Conservation (phyloP, 108 stramenopile genomes). For the Fragilaria radians region DNA sequence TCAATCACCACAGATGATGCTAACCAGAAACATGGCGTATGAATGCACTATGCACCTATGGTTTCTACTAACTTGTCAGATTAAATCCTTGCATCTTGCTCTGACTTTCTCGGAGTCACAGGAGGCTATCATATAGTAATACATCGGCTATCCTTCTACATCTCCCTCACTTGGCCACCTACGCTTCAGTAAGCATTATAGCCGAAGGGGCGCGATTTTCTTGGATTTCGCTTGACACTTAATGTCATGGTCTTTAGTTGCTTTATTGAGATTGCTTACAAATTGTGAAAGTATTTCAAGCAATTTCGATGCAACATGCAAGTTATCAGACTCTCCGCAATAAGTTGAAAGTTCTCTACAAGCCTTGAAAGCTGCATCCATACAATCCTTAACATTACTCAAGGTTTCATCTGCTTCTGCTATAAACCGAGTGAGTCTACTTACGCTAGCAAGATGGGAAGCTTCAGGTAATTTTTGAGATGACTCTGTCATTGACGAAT, state of each 20-base stretch:
- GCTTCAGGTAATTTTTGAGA: neutral
- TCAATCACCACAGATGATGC: too few species aligned
- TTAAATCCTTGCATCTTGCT: too few species aligned
- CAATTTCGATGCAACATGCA: slow-evolving; percentile 34
- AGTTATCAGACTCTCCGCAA: slow-evolving; percentile 72
- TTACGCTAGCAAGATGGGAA: slow-evolving; percentile 24
- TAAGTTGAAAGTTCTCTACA: slow-evolving; percentile 67
- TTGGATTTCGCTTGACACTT: too few species aligned
- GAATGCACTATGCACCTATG: too few species aligned
- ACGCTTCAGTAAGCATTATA: too few species aligned
- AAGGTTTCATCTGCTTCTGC: slow-evolving; percentile 33
- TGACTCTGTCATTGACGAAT: neutral
- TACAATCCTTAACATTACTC: slow-evolving; percentile 29
- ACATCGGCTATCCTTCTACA: too few species aligned
- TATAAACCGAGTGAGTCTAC: slow-evolving; percentile 50
- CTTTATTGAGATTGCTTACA: slow-evolving; percentile 42
- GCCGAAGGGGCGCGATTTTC: too few species aligned
- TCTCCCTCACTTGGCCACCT: too few species aligned
- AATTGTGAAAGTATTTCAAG: slow-evolving; percentile 67
- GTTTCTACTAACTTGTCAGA: too few species aligned
- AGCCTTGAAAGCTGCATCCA: slow-evolving; percentile 48
- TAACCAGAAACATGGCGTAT: too few species aligned
- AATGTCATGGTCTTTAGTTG: slow-evolving; percentile 66
- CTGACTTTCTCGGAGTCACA: too few species aligned
- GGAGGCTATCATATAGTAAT: too few species aligned